A percentile compares a stretch with the other conserved stretches of the same genome.
Conservation (phyloP, 2,329 filamentous ascomycete species). For the Berkeleyomyces basicola region DNA sequence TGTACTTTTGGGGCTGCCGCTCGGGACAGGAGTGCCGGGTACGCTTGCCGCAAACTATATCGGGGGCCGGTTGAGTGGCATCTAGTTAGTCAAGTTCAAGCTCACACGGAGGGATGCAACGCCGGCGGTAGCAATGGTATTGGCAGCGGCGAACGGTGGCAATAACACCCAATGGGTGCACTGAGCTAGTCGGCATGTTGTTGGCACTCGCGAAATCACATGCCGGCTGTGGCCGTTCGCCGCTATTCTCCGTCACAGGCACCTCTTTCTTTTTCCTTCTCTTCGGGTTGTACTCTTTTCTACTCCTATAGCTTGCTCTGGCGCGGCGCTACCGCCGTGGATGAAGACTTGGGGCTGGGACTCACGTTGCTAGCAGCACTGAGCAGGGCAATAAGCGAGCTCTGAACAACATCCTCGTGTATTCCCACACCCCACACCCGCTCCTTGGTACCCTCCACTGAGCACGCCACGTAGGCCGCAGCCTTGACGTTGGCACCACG, state of each 20-base stretch:
- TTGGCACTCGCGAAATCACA: background rate
- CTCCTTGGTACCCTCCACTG: conserved; percentile 44
- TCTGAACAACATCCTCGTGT: conserved; percentile 83
- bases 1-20: conserved; percentile 3
- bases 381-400: conserved; percentile 70
- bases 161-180: no score
- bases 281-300: no score
- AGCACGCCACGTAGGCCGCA: conserved; percentile 91
- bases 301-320: conserved; percentile 16
- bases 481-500: conserved; percentile 70
- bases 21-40: conserved; percentile 6
- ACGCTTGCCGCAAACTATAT: conserved; percentile 10
- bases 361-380: conserved; percentile 74
- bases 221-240: background rate
- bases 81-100: background rate
- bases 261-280: background rate
- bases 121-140: background rate
- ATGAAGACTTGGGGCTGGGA: conserved; percentile 17
- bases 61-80: background rate
- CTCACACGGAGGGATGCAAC: background rate
- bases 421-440: conserved; percentile 84
- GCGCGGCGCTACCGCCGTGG: conserved; percentile 2
- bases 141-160: background rate
- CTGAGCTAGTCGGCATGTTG: background rate
- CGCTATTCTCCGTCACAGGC: background rate